Evolutionary conservation across 495 filamentous ascomycete genomes (phyloP).

Genomic region (Penicillium egyptiacum): DNA sequence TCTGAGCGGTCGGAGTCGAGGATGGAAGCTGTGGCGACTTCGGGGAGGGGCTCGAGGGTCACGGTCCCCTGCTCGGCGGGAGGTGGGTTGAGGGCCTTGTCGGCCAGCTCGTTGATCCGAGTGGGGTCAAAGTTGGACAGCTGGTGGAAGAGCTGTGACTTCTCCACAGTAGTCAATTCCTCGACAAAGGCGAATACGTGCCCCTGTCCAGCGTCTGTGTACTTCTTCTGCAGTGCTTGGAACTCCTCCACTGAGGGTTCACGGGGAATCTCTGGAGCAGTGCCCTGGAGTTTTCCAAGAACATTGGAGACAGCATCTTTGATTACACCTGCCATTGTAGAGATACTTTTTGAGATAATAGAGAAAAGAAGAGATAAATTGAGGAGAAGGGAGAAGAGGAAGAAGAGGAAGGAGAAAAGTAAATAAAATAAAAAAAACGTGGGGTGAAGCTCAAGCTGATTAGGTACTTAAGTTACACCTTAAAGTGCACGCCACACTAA

Average conservation of each 20-base stretch:
- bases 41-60: constrained; percentile 84
- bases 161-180: constrained; percentile 66
- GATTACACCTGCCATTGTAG: constrained; percentile 45
- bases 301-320: constrained; percentile 58
- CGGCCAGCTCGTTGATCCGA: constrained; percentile 79
- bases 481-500: not conserved
- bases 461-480: constrained; percentile 9
- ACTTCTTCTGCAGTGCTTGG: constrained; percentile 72
- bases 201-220: constrained; percentile 74
- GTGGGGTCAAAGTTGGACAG: constrained; percentile 75
- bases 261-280: constrained; percentile 48
- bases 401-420: constrained; percentile 17
- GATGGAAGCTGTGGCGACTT: constrained; percentile 84
- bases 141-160: constrained; percentile 78
- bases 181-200: constrained; percentile 94
- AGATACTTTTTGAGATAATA: constrained; percentile 2
- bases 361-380: not conserved
- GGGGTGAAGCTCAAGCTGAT: constrained; percentile 29
- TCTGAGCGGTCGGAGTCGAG: constrained; percentile 82
- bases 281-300: constrained; percentile 55
- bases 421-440: constrained; percentile 25
- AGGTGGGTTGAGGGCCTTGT: constrained; percentile 78
- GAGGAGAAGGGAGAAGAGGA: not conserved
- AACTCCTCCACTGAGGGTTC: constrained; percentile 73
- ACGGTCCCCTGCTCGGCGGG: constrained; percentile 49